Base-by-base conservation (phyloP, 2,329 filamentous ascomycete species). In the Colletotrichum graminicola region DNA sequence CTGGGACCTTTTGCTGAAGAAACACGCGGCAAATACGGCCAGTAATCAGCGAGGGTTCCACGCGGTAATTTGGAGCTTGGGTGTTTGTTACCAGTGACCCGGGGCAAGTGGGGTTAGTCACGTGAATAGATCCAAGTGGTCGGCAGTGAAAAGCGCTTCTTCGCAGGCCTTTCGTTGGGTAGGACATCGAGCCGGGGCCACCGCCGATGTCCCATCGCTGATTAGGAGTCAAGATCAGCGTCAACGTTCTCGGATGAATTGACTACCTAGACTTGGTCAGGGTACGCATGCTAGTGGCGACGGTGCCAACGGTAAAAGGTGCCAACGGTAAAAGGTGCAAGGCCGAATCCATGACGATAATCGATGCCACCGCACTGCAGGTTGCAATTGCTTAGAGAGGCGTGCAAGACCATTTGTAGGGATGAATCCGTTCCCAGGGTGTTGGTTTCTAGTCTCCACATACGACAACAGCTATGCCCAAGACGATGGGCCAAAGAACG, bases 11-110 rank as follows among this genome's bases (percentile, higher is more conserved):
- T 36, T 43, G 26, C 36, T 23, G 12, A 63, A 55, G 49, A 49
- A 43, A 29, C 36, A 55, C 26, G 49, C 49, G 26, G 61, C 26
- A 36, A 43, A 29, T 6, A 63, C 21, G 39, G 39, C 21, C 11
- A 39, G 36, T 18, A 41, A 29, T 29, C 29, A 29, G 61, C 21
- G 34, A 54, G 23, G 39, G 49, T 41, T 23, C 36, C 49, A 63
- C 36, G 61, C 61, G 36, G 61, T 18, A 54, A 43, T 43, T 21
- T 49, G 49, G 49, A 54, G 36, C 36, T 56, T 56, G 36, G 61
- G 49, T 43, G 36, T 43, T 43, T 26, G 32, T 39, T 51, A 23
- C 23, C 23, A 21, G 18, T 36, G 36, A 36, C 36, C 18, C 12
- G 34, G 47, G 26, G 34, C 14, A n/a, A 21, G 18, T 43, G 41